Conservation (phyloP, 2,329 filamentous ascomycete species). For the Aspergillus quadrilineatus region DNA sequence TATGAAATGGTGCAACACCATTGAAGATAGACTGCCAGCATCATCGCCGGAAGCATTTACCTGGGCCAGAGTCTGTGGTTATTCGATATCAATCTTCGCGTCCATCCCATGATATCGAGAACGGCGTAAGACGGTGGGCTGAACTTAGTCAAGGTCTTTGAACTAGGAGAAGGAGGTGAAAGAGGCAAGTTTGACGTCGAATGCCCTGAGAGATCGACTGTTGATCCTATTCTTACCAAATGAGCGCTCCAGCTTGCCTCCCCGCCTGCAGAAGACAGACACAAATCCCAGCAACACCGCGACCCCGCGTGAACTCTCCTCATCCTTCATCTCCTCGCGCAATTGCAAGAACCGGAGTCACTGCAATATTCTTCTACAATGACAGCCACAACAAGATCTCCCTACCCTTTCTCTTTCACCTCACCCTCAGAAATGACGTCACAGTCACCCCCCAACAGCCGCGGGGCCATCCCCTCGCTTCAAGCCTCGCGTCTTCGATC, state of each 20-base stretch:
- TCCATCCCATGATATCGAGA: not conserved
- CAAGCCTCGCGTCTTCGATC: slow-evolving; percentile 37
- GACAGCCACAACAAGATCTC: not conserved
- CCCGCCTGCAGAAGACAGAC: too few relatives aligned
- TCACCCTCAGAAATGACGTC: not conserved
- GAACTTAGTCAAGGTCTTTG: not conserved
- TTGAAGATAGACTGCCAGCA: too few relatives aligned
- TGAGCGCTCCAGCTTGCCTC: not conserved
- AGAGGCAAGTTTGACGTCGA: not conserved
- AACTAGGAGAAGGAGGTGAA: not conserved
- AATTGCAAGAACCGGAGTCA: not conserved
- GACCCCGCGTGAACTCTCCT: not conserved
- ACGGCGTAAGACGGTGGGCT: not conserved
- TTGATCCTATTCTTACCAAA: not conserved
- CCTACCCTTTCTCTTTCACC: not conserved
- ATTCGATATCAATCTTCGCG: too few relatives aligned
- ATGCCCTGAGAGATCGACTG: not conserved
- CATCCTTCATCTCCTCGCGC: not conserved
- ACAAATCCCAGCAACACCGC: not conserved
- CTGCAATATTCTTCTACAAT: too few relatives aligned
- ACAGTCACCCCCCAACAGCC: slow-evolving; percentile 28
- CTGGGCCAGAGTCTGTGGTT: too few relatives aligned
- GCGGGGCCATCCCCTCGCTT: slow-evolving; percentile 39
- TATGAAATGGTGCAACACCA: too few relatives aligned
- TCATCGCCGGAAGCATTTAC: too few relatives aligned